Base-by-base conservation (phyloP, 805 yeast species). In the Jamesozyma lodderae region DNA sequence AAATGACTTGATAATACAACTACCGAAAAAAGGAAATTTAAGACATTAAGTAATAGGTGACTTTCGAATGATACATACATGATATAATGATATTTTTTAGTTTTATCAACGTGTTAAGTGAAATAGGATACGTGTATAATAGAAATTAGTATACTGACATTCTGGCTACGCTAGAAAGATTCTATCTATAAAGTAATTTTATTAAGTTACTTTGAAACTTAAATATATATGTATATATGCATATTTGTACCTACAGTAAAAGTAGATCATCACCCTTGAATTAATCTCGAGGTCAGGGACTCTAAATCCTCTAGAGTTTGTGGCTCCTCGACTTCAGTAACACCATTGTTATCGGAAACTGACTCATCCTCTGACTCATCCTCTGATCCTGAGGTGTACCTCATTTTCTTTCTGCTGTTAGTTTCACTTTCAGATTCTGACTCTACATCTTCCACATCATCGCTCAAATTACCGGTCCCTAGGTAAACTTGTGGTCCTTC, bases 221-320 rank as follows among this genome's bases (percentile, higher is more conserved):
- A n/a, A n/a, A n/a, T n/a, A n/a, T n/a, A n/a, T n/a, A n/a, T n/a
- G n/a, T n/a, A n/a, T n/a, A n/a, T n/a, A n/a, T n/a, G n/a, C n/a
- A n/a, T n/a, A n/a, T n/a, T n/a, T n/a, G n/a, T n/a, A n/a, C n/a
- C n/a, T n/a, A n/a, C n/a, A n/a, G n/a, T n/a, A n/a, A n/a, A n/a
- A n/a, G n/a, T n/a, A n/a, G n/a, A n/a, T n/a, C n/a, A n/a, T n/a
- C 28, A 42, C n/a, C 30, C 31, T 27, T 42, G 41, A 17, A 69
- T 51, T 35, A 72, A 59, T 51, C 61, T 67, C 18, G 71, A 72
- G 2, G 95, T 79, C 65, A 85, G 73, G 35, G 94, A 87, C 68
- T 92, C 98, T 61, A 92, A 72, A 55, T 92, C 98, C 60, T 86
- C 96, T 58, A 92, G 68, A 14, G 95, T 82, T 52, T 85, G 82